Evolutionary conservation across 2,329 filamentous ascomycete genomes (phyloP), one percentile per base, ranked within the genome.

Genomic region (Monosporascus sp.): DNA sequence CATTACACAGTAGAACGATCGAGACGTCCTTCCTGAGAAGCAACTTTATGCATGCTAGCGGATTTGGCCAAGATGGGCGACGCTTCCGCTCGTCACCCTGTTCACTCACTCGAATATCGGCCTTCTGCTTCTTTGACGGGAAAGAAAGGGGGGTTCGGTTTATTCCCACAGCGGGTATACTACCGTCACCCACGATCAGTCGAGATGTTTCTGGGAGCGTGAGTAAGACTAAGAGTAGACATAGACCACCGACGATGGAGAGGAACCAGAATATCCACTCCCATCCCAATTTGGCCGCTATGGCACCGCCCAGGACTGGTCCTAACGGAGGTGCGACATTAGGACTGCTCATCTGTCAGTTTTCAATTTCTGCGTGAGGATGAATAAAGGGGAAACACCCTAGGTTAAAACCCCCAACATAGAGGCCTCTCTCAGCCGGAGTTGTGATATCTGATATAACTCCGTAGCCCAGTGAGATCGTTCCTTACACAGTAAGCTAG

Each of bases 371-470:
- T 34, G 20, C 17, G 46, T 8, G 2, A 45, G 7, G 20, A 22
- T n/a, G 20, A 20, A 7, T 27, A 11, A 22, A 14, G 14, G 22
- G 26, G 16, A 5, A 24, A 9, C 19, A 56, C 68, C 72, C 54
- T 27, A 57, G 34, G 24, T 31, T 46, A 40, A 70, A 73, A 61
- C 71, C 74, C 37, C 72, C 78, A 49, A 82, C 73, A 59, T 78
- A 82, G 3, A 69, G 70, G 1, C 80, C 80, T 53, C 80, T 69
- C 59, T 84, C 79, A 0, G 71, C 70, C 4, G 73, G 71, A 1
- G 75, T 78, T 0, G 75, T 72, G 7, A 81, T 69, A 56, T 84
- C 81, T 1, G 75, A 74, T 5, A 82, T 73, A 2, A 82, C 72
- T 0, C 75, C 80, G 20, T 75, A 75, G 0, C 73, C 75, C 1